Percentiles rank a stretch among this genome's conserved stretches.
Evolutionary conservation across 352 stramenopile species (phyloP).

Genomic region (Globisporangium sylvaticum): DNA sequence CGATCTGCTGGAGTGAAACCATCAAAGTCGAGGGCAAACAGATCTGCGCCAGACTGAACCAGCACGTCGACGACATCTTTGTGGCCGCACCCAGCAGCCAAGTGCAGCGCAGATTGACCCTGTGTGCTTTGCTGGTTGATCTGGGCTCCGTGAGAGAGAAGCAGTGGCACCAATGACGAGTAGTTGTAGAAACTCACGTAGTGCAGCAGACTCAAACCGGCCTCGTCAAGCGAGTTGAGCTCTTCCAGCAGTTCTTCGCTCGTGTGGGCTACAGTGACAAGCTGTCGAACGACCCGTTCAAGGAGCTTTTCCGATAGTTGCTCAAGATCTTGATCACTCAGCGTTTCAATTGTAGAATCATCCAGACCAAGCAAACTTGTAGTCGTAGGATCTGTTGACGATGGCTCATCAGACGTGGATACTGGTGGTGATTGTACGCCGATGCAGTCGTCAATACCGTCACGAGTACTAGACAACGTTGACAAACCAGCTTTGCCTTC

Average conservation of each 20-base stretch:
- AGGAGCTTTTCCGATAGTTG: conserved; percentile 75
- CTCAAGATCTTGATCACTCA: conserved; percentile 80
- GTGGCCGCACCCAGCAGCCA: conserved; percentile 77
- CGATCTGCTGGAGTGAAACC: conserved; percentile 68
- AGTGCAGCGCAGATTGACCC: conserved; percentile 78
- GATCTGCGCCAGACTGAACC: conserved; percentile 52
- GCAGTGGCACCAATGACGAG: conserved; percentile 63
- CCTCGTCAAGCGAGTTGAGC: conserved; percentile 86
- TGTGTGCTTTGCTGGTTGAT: conserved; percentile 85
- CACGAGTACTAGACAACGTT: neutral
- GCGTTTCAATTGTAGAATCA: conserved; percentile 65
- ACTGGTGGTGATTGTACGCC: neutral
- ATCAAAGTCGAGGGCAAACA: conserved; percentile 64
- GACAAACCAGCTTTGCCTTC: neutral
- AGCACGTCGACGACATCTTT: conserved; percentile 62
- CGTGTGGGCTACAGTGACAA: conserved; percentile 74
- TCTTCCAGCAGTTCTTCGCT: conserved; percentile 81
- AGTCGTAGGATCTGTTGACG: neutral
- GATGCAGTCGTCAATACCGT: neutral
- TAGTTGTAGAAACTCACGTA: conserved; percentile 91
- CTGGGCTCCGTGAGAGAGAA: conserved; percentile 77
- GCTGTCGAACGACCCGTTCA: conserved; percentile 78
- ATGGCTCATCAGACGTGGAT: conserved; percentile 4
- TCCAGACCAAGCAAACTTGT: conserved; percentile 26
- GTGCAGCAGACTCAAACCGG: conserved; percentile 82